These are phyloP conservation scores for Amanita polypyramis DNA, from an alignment of 768 basidiomycete genomes.

Conservation along the genomic window DNA sequence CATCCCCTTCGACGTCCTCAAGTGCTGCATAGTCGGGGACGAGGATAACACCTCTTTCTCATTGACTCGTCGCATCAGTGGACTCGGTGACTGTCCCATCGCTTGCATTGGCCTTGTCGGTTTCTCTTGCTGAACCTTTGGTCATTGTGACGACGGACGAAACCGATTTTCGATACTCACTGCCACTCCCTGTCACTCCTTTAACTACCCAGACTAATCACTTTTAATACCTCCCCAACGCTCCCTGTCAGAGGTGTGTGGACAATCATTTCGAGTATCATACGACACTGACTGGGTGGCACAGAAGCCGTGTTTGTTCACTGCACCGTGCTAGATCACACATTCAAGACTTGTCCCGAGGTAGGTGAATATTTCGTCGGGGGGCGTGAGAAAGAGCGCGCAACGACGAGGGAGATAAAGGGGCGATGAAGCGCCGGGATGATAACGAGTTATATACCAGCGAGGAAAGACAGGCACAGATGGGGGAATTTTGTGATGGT, in stretches of 20 bases:
- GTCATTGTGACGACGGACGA: slow-evolving; percentile 27
- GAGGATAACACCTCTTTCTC: slow-evolving; percentile 21
- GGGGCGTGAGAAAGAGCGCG: slow-evolving; percentile 1
- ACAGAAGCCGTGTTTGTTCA: not conserved
- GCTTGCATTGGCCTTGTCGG: slow-evolving; percentile 19
- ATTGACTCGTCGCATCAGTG: slow-evolving; percentile 20
- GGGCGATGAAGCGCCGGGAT: not conserved
- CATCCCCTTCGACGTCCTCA: slow-evolving; percentile 21
- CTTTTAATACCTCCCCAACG: slow-evolving; percentile 5
- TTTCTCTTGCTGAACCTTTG: slow-evolving; percentile 18
- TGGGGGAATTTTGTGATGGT: slow-evolving; percentile 8
- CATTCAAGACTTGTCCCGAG: not conserved
- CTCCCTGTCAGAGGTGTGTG: slow-evolving; percentile 4
- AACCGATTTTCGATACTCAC: slow-evolving; percentile 20
- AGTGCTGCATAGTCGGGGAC: slow-evolving; percentile 22
- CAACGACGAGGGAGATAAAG: not conserved
- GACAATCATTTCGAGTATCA: too few relatives aligned
- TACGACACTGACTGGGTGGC: not conserved
- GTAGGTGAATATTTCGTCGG: slow-evolving; percentile 3
- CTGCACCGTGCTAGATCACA: not conserved
- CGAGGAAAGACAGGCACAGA: not conserved
- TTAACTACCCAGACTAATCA: slow-evolving; percentile 27
- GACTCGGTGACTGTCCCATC: slow-evolving; percentile 40
- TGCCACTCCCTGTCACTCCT: slow-evolving; percentile 40
- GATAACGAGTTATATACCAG: slow-evolving; percentile 1